A percentile compares a stretch with the other conserved stretches of the same genome.
Evolutionary conservation across 2,329 filamentous ascomycete genomes (phyloP).

Genomic region (Fusarium hostae): DNA sequence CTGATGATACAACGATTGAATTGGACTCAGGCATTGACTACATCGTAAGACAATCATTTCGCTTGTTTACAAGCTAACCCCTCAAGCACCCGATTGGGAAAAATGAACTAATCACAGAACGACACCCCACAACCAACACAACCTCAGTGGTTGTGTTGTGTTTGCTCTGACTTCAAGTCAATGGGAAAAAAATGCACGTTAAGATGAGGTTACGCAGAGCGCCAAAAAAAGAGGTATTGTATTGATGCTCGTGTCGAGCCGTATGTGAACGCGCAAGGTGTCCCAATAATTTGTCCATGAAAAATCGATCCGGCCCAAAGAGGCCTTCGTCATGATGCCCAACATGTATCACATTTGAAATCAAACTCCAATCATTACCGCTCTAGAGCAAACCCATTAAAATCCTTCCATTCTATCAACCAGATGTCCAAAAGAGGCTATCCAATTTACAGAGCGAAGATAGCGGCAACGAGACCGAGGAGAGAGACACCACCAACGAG

Average conservation of each 20-base stretch:
- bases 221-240: constrained; percentile 42
- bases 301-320: constrained; percentile 27
- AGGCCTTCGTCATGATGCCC: constrained; percentile 34
- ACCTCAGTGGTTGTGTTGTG: constrained; percentile 1
- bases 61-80: constrained; percentile 13
- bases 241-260: constrained; percentile 42
- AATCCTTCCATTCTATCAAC: constrained; percentile 25
- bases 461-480: constrained; percentile 60
- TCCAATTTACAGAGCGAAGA: constrained; percentile 61
- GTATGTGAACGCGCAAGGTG: constrained; percentile 43
- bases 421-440: constrained; percentile 1
- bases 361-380: constrained; percentile 43
- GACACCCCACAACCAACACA: neutral
- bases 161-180: neutral
- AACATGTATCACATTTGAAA: constrained; percentile 34
- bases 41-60: constrained; percentile 22
- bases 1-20: neutral
- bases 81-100: constrained; percentile 26
- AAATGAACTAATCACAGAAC: constrained; percentile 17
- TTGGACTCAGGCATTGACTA: neutral
- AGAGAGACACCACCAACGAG: constrained; percentile 57
- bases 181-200: neutral
- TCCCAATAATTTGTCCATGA: constrained; percentile 45
- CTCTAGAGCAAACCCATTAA: constrained; percentile 38
- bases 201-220: constrained; percentile 18